Conservation (phyloP, 1,284 basidiomycete species). For the Porogramme epimiltina region DNA sequence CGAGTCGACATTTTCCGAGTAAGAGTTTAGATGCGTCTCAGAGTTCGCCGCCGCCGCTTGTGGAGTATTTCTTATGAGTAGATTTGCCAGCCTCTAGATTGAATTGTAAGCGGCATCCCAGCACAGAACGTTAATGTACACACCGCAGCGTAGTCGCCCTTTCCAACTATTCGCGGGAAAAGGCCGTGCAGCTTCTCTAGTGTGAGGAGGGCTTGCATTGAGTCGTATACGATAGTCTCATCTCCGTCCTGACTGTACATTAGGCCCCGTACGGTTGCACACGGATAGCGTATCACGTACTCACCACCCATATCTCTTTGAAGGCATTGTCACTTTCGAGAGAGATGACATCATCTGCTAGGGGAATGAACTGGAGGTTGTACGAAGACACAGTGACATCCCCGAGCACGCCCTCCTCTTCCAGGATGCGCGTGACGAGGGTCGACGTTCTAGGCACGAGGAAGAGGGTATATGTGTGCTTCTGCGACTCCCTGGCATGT, state of each 20-base stretch:
- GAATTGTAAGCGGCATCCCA: neutral
- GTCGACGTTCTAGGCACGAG: conserved; percentile 89
- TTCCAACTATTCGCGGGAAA: conserved; percentile 92
- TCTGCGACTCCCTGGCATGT: conserved; percentile 65
- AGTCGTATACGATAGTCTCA: conserved; percentile 87
- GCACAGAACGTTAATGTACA: conserved; percentile 26
- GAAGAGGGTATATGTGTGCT: conserved; percentile 87
- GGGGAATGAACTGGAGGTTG: conserved; percentile 90
- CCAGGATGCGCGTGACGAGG: conserved; percentile 80
- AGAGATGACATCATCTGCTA: conserved; percentile 90
- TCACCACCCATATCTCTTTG: conserved; percentile 84
- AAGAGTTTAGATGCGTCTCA: conserved; percentile 40
- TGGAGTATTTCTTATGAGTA: conserved; percentile 66
- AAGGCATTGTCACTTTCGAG: conserved; percentile 85
- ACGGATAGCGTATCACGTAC: conserved; percentile 27
- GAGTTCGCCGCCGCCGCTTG: conserved; percentile 39
- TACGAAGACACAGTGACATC: conserved; percentile 86
- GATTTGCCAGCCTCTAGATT: conserved; percentile 64
- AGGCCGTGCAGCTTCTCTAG: conserved; percentile 87
- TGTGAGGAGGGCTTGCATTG: conserved; percentile 84
- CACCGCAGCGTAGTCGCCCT: conserved; percentile 90
- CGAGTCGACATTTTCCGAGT: conserved; percentile 75
- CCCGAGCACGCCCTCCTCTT: conserved; percentile 91
- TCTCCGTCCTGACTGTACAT: conserved; percentile 78
- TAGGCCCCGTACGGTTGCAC: neutral